Evolutionary conservation across 768 basidiomycete species (phyloP), one percentile per base, ranked within the genome.

Genomic region (Naganishia antarctica): DNA sequence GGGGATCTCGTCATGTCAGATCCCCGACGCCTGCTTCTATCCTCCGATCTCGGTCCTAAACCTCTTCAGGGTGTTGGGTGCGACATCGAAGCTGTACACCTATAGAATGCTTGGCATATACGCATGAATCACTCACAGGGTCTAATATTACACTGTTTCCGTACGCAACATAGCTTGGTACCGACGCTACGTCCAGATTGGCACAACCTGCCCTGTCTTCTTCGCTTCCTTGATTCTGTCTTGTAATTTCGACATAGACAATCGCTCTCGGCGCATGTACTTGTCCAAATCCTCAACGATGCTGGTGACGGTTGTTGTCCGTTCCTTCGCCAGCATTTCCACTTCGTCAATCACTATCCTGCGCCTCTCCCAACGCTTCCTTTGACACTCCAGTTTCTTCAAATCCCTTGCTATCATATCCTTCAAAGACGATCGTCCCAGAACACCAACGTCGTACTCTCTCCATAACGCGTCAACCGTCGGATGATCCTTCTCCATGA

Each of bases 381-480:
- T 16, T 34, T 51, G 50, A 31, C 18, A 31, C 16, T 51, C 50
- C 32, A 18, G 15, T 26, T 51, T 51, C 9, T 32, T 34, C 18
- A 32, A 7, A 34, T 34, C 31, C 32, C 34, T 3, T 18, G 50
- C 50, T 18, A 51, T 31, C 50, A 51, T 51, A 3, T 34, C 50
- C 23, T 25, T 16, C 50, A 51, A n/a, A 12, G 50, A 51, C 50
- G 34, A 34, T 18, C 50, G 21, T n/a, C 31, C 50, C 16, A 51
- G 23, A 6, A 51, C 50, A n/a, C 50, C 50, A 15, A 26, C 50
- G 18, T 51, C 50, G n/a, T 34, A 51, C 25, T 51, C 50, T 31
- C 16, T 51, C 50, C 50, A 51, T 25, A 51, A 31, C 50, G 18
- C 31, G 18, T 9, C 18, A 11, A 51, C 50, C 25, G 50, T 51